Base-by-base conservation (phyloP, 1,284 basidiomycete genomes). In the Sutorius eximius region DNA sequence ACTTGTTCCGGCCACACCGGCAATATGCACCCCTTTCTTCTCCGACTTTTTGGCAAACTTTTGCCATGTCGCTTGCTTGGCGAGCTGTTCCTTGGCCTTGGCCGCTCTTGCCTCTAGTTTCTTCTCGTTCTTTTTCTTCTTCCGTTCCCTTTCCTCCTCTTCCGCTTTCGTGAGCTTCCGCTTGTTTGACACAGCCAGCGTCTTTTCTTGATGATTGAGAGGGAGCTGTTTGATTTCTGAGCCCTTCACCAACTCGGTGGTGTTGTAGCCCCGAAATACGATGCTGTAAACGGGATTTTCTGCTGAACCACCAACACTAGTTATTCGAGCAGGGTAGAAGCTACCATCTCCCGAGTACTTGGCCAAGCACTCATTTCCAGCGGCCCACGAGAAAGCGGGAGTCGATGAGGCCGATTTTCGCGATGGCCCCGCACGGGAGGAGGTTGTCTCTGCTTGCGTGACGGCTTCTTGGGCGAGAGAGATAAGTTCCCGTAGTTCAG, bases 101-200 rank as follows among this genome's bases (percentile, higher is more conserved):
- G 86, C 84, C 42, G 93, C 91, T 66, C 86, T 87, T 8, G 77
- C 82, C 76, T 95, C 93, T 55, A 93, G 70, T 76, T 97, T 97
- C 79, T 96, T 97, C 76, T 98, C 95, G 67, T 94, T 97, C 77
- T 92, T 93, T 78, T 91, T 92, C 80, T 95, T 95, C 82, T 95
- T 96, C 75, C 78, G 81, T 66, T 93, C 93, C 71, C 87, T 85
- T 76, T 95, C 94, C 65, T 95, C 92, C 63, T 91, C 92, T 76
- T 94, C 90, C 67, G 77, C 85, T 64, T 88, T 84, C 67, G 78
- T 84, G 67, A 88, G 75, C 77, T 93, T 92, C 59, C 90, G 87
- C 76, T 92, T 93, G 61, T 75, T 78, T 18, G 78, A 71, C 50
- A 77, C 67, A 0, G 77, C 64, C 53, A 51, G 71, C 64, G 56